Conservation (phyloP, 306 rosid genomes). For the Glycine tomentella region DNA sequence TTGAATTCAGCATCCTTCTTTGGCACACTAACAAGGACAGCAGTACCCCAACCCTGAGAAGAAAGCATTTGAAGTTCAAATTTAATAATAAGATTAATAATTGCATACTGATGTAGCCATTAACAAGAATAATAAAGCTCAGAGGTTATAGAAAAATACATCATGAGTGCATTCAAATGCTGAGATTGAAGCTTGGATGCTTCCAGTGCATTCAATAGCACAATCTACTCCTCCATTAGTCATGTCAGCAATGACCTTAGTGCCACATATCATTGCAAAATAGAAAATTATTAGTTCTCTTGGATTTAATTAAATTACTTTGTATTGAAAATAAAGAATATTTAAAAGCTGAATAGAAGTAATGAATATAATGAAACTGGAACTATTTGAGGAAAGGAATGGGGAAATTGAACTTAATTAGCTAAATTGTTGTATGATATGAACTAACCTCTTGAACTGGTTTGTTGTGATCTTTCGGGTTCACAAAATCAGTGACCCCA, state of each 20-base stretch:
- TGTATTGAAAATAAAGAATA: not conserved
- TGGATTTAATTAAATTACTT: not conserved
- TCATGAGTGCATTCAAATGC: constrained; percentile 80
- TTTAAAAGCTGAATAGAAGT: not conserved
- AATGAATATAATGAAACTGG: not conserved
- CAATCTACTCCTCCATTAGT: constrained; percentile 77
- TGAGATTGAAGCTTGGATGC: constrained; percentile 70
- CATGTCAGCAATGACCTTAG: constrained; percentile 69
- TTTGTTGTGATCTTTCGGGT: constrained; percentile 69
- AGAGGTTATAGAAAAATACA: constrained; percentile 40
- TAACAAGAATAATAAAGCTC: not conserved
- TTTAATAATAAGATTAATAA: not conserved
- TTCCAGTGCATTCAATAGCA: constrained; percentile 74
- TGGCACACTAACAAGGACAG: constrained; percentile 78
- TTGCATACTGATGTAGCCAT: not conserved
- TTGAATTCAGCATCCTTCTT: constrained; percentile 65
- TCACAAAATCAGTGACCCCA: constrained; percentile 73
- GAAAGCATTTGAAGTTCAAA: not conserved
- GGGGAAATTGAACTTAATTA: not conserved
- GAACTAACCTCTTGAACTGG: constrained; percentile 67
- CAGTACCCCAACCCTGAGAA: constrained; percentile 77
- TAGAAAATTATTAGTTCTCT: not conserved
- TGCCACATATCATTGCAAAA: not conserved
- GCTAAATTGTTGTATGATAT: not conserved
- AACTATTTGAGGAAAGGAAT: not conserved